Evolutionary conservation across 169 alveolate species (phyloP).

Genomic region (Plasmodium gaboni): DNA sequence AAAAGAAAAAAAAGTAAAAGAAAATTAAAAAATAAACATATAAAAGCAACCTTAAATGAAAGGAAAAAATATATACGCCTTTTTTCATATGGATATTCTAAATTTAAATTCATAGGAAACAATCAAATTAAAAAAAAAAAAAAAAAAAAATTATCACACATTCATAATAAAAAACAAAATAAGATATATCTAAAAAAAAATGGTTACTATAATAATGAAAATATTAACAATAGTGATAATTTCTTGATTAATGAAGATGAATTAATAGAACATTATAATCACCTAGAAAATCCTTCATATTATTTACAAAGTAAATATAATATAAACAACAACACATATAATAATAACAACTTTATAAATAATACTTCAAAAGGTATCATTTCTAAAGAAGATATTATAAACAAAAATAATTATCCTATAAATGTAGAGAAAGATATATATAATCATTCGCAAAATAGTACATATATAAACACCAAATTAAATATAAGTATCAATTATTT

Average conservation of each 20-base stretch:
- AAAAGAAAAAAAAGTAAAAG: not conserved
- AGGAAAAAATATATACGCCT: not conserved
- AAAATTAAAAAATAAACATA: slow-evolving; percentile 3
- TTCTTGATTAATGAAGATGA: slow-evolving; percentile 11
- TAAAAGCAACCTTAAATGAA: not conserved
- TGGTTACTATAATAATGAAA: no score
- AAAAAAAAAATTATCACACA: slow-evolving; percentile 1
- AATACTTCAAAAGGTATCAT: not conserved
- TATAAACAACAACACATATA: not conserved
- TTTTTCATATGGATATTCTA: not conserved
- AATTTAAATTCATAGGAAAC: slow-evolving; percentile 4
- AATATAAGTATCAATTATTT: slow-evolving; percentile 71
- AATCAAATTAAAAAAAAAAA: not conserved
- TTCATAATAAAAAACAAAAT: no score
- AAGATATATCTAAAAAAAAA: no score
- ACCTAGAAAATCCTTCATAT: slow-evolving; percentile 36
- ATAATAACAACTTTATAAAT: not conserved
- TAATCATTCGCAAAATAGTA: no score
- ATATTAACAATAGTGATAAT: not conserved
- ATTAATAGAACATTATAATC: slow-evolving; percentile 65
- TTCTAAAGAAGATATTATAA: not conserved
- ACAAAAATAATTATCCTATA: not conserved
- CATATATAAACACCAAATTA: slow-evolving; percentile 16
- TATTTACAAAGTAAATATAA: slow-evolving; percentile 17
- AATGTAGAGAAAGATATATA: no score